These are phyloP conservation scores for Nidularia pulvinata DNA, from an alignment of 768 basidiomycete species.

Conservation along the genomic window DNA sequence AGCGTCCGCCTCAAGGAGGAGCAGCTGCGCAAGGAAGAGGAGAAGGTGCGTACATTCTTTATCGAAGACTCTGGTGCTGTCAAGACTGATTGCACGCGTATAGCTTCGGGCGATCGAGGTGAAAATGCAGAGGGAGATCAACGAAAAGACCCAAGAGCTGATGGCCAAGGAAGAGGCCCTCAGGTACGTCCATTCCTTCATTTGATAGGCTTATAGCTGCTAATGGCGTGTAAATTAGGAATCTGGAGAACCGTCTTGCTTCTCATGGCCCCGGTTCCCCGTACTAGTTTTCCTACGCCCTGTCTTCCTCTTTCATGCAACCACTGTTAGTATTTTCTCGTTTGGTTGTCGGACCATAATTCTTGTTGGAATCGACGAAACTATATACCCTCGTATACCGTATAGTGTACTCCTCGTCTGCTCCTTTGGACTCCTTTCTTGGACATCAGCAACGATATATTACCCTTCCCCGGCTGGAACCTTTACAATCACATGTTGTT, in stretches of 20 bases:
- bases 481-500: too few relatives aligned
- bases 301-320: neutral
- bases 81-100: conserved; percentile 2
- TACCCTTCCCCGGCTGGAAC: too few relatives aligned
- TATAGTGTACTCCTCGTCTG: neutral
- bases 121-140: conserved; percentile 85
- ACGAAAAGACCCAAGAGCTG: conserved; percentile 84
- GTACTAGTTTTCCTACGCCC: conserved; percentile 4
- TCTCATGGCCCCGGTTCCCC: conserved; percentile 12
- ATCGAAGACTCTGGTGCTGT: neutral
- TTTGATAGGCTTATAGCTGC: neutral
- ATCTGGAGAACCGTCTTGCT: conserved; percentile 24
- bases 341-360: too few relatives aligned
- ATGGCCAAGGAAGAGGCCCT: conserved; percentile 85
- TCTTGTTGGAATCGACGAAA: too few relatives aligned
- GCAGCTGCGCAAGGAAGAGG: conserved; percentile 84
- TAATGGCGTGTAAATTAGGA: conserved; percentile 11
- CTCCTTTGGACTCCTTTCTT: conserved; percentile 1
- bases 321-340: too few relatives aligned
- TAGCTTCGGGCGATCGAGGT: conserved; percentile 86
- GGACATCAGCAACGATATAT: too few relatives aligned
- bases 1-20: conserved; percentile 89
- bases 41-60: conserved; percentile 50
- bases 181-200: conserved; percentile 36
- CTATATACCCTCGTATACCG: neutral